Percentiles rank a stretch among this genome's conserved stretches.
Conservation (phyloP, 2,329 filamentous ascomycete genomes). For the Leptosphaerulina australis region DNA sequence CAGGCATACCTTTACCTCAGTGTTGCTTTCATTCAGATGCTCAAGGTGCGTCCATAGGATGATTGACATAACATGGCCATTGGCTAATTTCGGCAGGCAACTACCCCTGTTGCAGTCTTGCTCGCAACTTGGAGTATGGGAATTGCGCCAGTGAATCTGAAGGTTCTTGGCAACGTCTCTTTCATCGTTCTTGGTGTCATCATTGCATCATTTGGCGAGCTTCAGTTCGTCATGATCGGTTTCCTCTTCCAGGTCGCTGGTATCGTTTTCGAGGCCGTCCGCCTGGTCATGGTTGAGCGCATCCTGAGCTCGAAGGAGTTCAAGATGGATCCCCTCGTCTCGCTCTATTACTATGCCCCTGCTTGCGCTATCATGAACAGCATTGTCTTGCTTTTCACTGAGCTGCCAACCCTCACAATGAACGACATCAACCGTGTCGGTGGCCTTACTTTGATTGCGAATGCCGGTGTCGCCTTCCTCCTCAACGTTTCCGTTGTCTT, state of each 20-base stretch:
- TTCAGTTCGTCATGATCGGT: constrained; percentile 83
- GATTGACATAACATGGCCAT: not conserved
- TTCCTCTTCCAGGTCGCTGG: constrained; percentile 80
- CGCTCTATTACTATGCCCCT: constrained; percentile 87
- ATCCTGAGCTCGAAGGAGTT: constrained; percentile 81
- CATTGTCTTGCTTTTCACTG: constrained; percentile 72
- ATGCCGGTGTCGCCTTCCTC: constrained; percentile 78
- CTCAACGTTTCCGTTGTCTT: constrained; percentile 87
- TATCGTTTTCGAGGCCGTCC: constrained; percentile 80
- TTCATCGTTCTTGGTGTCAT: constrained; percentile 94
- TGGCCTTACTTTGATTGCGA: constrained; percentile 72
- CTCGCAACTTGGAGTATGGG: constrained; percentile 88
- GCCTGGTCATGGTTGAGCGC: constrained; percentile 83
- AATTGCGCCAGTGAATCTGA: constrained; percentile 81
- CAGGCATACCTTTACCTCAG: constrained; percentile 93
- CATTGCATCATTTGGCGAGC: constrained; percentile 93
- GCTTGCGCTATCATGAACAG: constrained; percentile 84
- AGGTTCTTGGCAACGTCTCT: constrained; percentile 89
- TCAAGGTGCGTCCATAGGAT: constrained; percentile 70
- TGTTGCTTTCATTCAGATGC: constrained; percentile 98
- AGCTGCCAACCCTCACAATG: constrained; percentile 72
- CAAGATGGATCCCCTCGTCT: constrained; percentile 91
- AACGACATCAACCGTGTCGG: constrained; percentile 76
- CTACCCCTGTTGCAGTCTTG: constrained; percentile 90
- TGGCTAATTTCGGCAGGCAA: constrained; percentile 65